Base-by-base conservation (phyloP, 1,139 yeast species). In the Pichia sp. region DNA sequence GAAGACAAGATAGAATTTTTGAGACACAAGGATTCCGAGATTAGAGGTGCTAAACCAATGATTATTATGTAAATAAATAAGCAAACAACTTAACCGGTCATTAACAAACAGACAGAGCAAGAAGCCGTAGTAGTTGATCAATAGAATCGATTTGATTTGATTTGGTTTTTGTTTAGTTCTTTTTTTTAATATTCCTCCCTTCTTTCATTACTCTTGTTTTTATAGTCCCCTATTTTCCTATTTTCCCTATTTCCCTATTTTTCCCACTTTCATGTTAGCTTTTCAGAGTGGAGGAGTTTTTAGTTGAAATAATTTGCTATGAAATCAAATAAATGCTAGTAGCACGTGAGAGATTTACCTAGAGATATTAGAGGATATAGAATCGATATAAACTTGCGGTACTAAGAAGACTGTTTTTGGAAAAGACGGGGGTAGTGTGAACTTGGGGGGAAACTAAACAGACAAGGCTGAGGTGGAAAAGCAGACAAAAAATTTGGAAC, bases 1-100 rank as follows among this genome's bases (percentile, higher is more conserved):
- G 79, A 76, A 58, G 90, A 85, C 64, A 80, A 81, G 70, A 77
- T 90, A 64, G 96, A 89, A 74, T 90, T 87, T 72, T 78, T 78
- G 69, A 76, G 86, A 59, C 96, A 88, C 71, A 70, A 71, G 55
- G 68, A 66, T 49, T 61, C 69, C 40, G 62, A 60, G 32, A 50
- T 10, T 23, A 56, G 62, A 55, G 50, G 49, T 52, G 56, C 61
- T 13, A 54, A 59, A 36, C 59, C 64, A 36, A 38, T 54, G 41
- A 47, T 59, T 50, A 42, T 57, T 50, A 54, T 58, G 58, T 60
- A 58, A 57, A 36, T 36, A 36, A 36, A 36, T 36, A 36, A 11
- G 41, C 41, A n/a, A 36, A 8, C 36, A 32, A 13, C 36, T 32
- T 32, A 32, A 32, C 36, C 13, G 41, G n/a, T 15, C 16, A 36